These are phyloP conservation scores for Groenewaldozyma auringiensis DNA, from an alignment of 1,139 yeast species.

Conservation along the genomic window DNA sequence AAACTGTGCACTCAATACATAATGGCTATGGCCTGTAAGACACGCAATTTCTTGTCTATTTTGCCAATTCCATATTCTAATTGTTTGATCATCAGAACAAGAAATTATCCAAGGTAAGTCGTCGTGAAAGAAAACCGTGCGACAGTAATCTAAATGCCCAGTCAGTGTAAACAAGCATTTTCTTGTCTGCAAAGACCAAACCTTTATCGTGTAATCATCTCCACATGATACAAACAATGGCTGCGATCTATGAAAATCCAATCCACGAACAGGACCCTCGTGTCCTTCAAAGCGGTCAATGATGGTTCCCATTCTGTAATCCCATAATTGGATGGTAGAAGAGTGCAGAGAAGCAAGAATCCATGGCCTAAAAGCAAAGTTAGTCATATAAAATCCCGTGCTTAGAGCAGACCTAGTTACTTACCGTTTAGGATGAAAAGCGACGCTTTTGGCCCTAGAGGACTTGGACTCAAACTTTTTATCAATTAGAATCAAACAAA, in stretches of 20 bases:
- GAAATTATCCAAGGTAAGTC: conserved; percentile 97
- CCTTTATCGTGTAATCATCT: conserved; percentile 91
- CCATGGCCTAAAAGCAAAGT: conserved; percentile 62
- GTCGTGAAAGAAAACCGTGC: conserved; percentile 91
- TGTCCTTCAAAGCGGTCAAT: conserved; percentile 97
- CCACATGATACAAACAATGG: conserved; percentile 96
- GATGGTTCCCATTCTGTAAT: conserved; percentile 97
- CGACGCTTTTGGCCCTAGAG: conserved; percentile 96
- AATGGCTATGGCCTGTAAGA: conserved; percentile 95
- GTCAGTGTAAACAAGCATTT: conserved; percentile 84
- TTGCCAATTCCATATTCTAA: conserved; percentile 99
- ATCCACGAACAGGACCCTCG: conserved; percentile 95
- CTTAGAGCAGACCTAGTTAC: no score
- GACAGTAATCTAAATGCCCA: conserved; percentile 88
- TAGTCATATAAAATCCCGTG: background rate
- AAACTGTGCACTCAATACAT: conserved; percentile 97
- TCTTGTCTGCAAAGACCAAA: conserved; percentile 90
- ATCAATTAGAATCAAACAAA: background rate
- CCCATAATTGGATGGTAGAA: conserved; percentile 96
- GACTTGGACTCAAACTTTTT: conserved; percentile 90
- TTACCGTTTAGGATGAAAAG: conserved; percentile 83
- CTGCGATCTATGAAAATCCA: conserved; percentile 95
- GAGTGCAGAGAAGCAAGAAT: conserved; percentile 89
- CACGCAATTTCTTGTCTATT: conserved; percentile 96
- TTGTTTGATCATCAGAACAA: conserved; percentile 96